Conservation (phyloP, 192 early-diverging fungal species). For the Linderina pennispora region DNA sequence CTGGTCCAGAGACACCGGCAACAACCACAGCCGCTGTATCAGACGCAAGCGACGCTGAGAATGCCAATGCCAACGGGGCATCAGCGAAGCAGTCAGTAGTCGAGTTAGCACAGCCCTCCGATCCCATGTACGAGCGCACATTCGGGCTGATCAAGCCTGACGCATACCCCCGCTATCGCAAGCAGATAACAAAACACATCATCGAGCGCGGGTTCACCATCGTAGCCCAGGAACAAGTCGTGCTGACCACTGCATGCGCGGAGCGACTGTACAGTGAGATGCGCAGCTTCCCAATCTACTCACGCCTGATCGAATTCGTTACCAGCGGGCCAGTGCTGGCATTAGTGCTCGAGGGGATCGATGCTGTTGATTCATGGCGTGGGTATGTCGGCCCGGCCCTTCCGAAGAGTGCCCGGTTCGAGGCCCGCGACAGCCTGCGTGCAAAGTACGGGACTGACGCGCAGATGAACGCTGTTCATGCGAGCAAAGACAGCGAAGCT, state of each 20-base stretch:
- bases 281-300: conserved; percentile 27
- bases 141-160: conserved; percentile 43
- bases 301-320: conserved; percentile 40
- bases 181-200: conserved; percentile 23
- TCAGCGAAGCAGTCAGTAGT: neutral
- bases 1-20: neutral
- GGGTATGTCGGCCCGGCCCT: conserved; percentile 50
- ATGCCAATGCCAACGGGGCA: neutral
- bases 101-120: conserved; percentile 19
- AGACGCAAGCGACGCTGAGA: neutral
- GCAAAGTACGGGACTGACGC: conserved; percentile 47
- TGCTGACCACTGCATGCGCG: conserved; percentile 19
- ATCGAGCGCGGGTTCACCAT: conserved; percentile 25
- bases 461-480: conserved; percentile 54
- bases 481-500: conserved; percentile 35
- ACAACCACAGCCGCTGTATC: neutral
- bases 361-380: conserved; percentile 40
- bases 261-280: conserved; percentile 27
- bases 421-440: conserved; percentile 46
- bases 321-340: conserved; percentile 45
- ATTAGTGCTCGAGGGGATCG: conserved; percentile 43
- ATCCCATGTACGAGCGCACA: conserved; percentile 30
- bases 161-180: conserved; percentile 28
- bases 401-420: conserved; percentile 31
- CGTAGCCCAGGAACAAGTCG: conserved; percentile 32